Percentiles rank a stretch among this genome's conserved stretches.
These are phyloP conservation scores for Sonneratia alba DNA, from an alignment of 345 rosid species.

Conservation along the genomic window DNA sequence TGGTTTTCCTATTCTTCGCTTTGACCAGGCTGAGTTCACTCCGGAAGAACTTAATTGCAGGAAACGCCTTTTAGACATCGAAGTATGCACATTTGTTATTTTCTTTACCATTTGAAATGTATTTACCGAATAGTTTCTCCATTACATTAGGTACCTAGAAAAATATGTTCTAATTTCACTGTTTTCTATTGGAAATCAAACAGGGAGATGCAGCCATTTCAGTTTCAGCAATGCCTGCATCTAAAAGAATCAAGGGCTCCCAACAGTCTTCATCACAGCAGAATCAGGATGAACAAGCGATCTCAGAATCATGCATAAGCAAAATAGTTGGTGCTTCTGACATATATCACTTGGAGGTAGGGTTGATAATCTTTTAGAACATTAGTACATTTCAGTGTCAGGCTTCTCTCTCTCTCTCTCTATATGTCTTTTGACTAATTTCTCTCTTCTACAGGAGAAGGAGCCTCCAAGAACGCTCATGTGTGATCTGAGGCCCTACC, in stretches of 20 bases:
- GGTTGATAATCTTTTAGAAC: neutral
- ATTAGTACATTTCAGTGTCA: neutral
- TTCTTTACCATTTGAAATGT: neutral
- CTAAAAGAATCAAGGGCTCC: conserved; percentile 34
- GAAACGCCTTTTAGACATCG: conserved; percentile 28
- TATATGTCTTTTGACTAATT: conserved; percentile 4
- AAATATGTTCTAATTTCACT: neutral
- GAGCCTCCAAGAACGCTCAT: conserved; percentile 48
- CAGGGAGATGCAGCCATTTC: conserved; percentile 29
- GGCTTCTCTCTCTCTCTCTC: neutral
- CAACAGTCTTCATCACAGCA: conserved; percentile 10
- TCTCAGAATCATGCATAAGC: conserved; percentile 43
- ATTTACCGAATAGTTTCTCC: neutral
- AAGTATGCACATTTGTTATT: conserved; percentile 15
- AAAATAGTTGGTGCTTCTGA: conserved; percentile 50
- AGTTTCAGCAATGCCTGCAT: conserved; percentile 25
- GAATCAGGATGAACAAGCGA: conserved; percentile 33
- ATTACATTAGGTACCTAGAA: neutral
- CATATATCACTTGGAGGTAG: conserved; percentile 40
- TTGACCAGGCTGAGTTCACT: conserved; percentile 34
- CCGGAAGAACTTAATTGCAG: conserved; percentile 38
- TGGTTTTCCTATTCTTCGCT: neutral
- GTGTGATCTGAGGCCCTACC: conserved; percentile 49
- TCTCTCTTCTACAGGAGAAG: conserved; percentile 34
- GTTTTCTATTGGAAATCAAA: neutral